phyloP scores from a whole-genome alignment of 1,284 basidiomycete genomes.

The Flammula alnicola region DNA sequence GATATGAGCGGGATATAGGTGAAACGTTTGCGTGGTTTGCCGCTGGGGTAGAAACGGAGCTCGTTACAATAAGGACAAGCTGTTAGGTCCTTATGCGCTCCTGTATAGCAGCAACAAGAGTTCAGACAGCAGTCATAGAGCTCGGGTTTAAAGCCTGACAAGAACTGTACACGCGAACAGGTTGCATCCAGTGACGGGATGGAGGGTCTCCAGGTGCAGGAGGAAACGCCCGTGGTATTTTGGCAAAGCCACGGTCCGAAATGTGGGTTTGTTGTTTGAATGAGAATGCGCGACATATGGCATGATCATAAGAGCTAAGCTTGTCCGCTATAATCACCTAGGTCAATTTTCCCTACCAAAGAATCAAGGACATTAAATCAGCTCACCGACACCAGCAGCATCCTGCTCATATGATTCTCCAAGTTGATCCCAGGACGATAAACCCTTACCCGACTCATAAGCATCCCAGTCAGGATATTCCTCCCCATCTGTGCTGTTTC shows the following conservation, averaged over 20 bases:
- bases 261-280: conserved; percentile 27
- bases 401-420: conserved; percentile 4
- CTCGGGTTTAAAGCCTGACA: conserved; percentile 33
- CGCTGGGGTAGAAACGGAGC: conserved; percentile 24
- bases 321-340: conserved; percentile 15
- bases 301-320: conserved; percentile 24
- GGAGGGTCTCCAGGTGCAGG: conserved; percentile 8
- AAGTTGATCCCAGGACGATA: too few species aligned
- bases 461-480: too few species aligned
- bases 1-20: conserved; percentile 25
- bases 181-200: conserved; percentile 19
- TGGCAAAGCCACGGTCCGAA: conserved; percentile 25
- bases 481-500: too few species aligned
- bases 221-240: conserved; percentile 22
- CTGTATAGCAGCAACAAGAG: conserved; percentile 35
- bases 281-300: conserved; percentile 29
- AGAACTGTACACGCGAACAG: conserved; percentile 17
- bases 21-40: conserved; percentile 28
- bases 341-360: background rate
- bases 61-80: conserved; percentile 36
- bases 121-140: conserved; percentile 38
- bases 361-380: background rate
- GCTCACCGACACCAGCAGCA: background rate
- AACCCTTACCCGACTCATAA: too few species aligned
- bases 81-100: conserved; percentile 22